These are phyloP conservation scores for Theileria orientalis DNA, from an alignment of 169 alveolate genomes.

Conservation along the genomic window DNA sequence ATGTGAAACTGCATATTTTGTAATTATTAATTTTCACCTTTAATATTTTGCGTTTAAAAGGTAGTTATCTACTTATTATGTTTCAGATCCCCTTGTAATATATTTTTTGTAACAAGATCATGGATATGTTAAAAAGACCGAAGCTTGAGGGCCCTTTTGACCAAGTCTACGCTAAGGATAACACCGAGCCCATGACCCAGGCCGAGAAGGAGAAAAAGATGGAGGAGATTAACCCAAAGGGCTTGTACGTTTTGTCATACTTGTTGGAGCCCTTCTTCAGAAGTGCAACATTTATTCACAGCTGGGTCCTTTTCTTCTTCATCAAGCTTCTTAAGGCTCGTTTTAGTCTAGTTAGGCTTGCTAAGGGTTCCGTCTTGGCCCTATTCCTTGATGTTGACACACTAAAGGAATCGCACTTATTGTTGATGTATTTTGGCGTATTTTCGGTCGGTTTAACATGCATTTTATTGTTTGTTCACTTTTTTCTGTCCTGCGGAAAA, in stretches of 20 bases:
- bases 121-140: no score
- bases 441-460: conserved; percentile 10
- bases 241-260: conserved; percentile 8
- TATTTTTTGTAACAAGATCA: no score
- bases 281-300: conserved; percentile 3
- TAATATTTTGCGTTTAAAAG: not conserved
- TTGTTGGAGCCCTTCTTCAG: conserved; percentile 29
- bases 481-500: conserved; percentile 7
- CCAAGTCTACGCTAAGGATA: no score
- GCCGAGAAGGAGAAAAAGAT: not conserved
- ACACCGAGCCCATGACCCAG: no score
- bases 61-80: not conserved
- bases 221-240: conserved; percentile 9
- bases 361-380: not conserved
- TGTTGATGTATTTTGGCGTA: conserved; percentile 3
- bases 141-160: no score
- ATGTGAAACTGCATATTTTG: no score
- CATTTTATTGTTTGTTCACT: conserved; percentile 1
- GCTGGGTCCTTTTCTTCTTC: conserved; percentile 1
- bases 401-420: not conserved
- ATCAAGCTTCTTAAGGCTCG: not conserved
- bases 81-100: no score
- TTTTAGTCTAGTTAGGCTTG: conserved; percentile 5
- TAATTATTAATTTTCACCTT: not conserved
- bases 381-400: not conserved